Evolutionary conservation across 495 filamentous ascomycete genomes (phyloP), one percentile per base, ranked within the genome.

Genomic region (Hyaloscypha hepaticicola): DNA sequence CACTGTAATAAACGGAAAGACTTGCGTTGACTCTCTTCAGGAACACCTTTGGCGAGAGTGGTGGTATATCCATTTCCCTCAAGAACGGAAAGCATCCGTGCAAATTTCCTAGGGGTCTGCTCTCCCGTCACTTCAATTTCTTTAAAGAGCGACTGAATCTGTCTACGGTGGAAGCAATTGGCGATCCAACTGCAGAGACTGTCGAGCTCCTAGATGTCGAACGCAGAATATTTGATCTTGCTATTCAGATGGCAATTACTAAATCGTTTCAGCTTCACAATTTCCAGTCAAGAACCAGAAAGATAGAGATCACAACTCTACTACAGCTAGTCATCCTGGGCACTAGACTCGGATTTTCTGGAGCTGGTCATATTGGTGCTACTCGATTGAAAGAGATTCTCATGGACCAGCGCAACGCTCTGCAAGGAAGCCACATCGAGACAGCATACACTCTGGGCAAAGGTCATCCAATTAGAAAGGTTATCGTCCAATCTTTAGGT

Each of bases 401-500:
- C 16, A 9, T 45, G 9, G 38, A 45, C 12, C 14, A 16, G 11
- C 41, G 58, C 1, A 31, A 24, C 7, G 34, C 29, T 21, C 50
- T 66, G 2, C 16, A 34, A 21, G 7, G 28, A 8, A 0, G 8
- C 1, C 64, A 66, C 49, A 29, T 66, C n/a, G 25, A 31, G 5
- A 26, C 14, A 5, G 57, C 33, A 3, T 61, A 60, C 16, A 55
- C 34, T 1, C 38, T 64, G 9, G 11, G 5, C 5, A 8, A 14
- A 29, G 38, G 29, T 14, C 62, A 64, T 58, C 62, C 53, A 31
- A 25, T 64, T 5, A 53, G 34, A 24, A 41, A 19, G 11, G 14
- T 64, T 19, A 21, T 64, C 14, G 62, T 58, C 19, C 21, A 64
- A 14, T 53, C 62, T 9, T 19, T 41, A 0, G 19, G 57, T n/a